phyloP scores from a whole-genome alignment of 108 stramenopile species.

The Stephanodiscus triporus region DNA sequence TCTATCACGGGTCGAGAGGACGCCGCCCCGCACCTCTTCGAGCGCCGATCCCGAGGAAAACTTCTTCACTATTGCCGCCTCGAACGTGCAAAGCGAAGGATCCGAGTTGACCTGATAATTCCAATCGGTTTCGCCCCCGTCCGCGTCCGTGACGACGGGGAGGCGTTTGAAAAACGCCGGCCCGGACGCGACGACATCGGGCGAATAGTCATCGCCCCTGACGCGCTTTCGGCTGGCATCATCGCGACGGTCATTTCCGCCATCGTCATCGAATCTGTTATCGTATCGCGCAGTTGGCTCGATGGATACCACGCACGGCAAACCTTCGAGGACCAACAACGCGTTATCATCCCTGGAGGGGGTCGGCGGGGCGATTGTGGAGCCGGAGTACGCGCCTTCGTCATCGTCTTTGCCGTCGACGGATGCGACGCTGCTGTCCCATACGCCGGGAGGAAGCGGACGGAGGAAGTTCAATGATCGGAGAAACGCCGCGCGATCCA shows the following conservation, averaged over 20 bases:
- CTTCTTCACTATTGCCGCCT: slow-evolving; percentile 30
- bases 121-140: not conserved
- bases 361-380: slow-evolving; percentile 33
- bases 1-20: not conserved
- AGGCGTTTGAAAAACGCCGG: slow-evolving; percentile 21
- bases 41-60: not conserved
- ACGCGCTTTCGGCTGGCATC: not conserved
- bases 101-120: slow-evolving; percentile 27
- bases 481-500: slow-evolving; percentile 47
- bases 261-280: too few relatives aligned
- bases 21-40: slow-evolving; percentile 1
- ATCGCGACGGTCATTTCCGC: not conserved
- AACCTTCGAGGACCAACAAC: slow-evolving; percentile 5
- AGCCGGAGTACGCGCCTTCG: slow-evolving; percentile 20
- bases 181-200: not conserved
- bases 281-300: too few relatives aligned
- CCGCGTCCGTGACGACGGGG: too few relatives aligned
- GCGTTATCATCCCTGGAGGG: slow-evolving; percentile 7
- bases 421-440: slow-evolving; percentile 5
- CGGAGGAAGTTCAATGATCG: slow-evolving; percentile 32
- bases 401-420: slow-evolving; percentile 1
- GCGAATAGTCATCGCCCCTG: not conserved
- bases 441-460: slow-evolving; percentile 22
- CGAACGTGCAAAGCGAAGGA: slow-evolving; percentile 43
- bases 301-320: slow-evolving; percentile 29